These are phyloP conservation scores for Skeletonema menzelii DNA, from an alignment of 108 stramenopile species.

Conservation along the genomic window DNA sequence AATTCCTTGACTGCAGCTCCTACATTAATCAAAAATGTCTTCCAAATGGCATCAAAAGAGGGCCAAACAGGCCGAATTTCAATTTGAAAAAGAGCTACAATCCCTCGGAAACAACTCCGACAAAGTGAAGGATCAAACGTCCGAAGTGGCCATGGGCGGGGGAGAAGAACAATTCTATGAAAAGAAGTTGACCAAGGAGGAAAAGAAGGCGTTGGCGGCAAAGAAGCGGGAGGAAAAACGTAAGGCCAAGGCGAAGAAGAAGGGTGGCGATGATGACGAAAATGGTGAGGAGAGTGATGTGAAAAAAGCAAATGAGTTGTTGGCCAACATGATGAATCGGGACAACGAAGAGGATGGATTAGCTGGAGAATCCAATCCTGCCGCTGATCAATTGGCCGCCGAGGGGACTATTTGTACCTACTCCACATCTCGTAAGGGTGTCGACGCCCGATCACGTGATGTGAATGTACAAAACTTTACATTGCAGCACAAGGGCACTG, in stretches of 20 bases:
- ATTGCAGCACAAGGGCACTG: slow-evolving; percentile 88
- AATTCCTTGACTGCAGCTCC: neutral
- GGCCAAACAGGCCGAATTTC: slow-evolving; percentile 53
- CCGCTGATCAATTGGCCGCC: slow-evolving; percentile 72
- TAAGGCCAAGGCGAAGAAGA: slow-evolving; percentile 55
- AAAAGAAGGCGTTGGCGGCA: slow-evolving; percentile 87
- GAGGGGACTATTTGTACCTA: slow-evolving; percentile 88
- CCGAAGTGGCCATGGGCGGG: slow-evolving; percentile 75
- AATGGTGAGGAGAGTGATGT: slow-evolving; percentile 23
- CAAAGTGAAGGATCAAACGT: slow-evolving; percentile 37
- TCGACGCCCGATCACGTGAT: slow-evolving; percentile 87
- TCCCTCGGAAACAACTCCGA: slow-evolving; percentile 14
- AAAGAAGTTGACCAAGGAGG: slow-evolving; percentile 84
- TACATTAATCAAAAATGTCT: slow-evolving; percentile 16
- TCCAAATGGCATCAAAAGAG: slow-evolving; percentile 85
- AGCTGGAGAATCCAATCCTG: slow-evolving; percentile 48
- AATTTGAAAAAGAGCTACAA: slow-evolving; percentile 62
- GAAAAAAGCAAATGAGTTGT: slow-evolving; percentile 12
- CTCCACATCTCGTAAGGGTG: slow-evolving; percentile 64
- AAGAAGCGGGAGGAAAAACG: slow-evolving; percentile 78
- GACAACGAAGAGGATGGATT: slow-evolving; percentile 49
- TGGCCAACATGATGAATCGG: neutral
- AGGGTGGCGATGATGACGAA: slow-evolving; percentile 57
- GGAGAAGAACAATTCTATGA: slow-evolving; percentile 80
- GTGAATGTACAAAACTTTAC: slow-evolving; percentile 96